Conservation (phyloP, 1,284 basidiomycete genomes). For the Leccinum angustisporum region DNA sequence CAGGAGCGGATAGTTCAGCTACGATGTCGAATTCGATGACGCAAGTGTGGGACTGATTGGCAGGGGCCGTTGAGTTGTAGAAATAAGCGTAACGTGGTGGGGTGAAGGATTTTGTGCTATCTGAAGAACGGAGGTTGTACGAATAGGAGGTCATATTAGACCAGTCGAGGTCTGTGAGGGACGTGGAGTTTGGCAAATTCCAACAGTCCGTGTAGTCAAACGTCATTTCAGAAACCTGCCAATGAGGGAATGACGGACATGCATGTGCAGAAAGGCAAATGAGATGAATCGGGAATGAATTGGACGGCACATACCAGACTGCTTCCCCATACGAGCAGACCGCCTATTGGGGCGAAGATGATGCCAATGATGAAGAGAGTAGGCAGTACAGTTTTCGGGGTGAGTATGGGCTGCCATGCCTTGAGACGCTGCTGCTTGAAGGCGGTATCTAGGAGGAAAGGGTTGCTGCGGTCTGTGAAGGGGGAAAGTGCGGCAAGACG, state of each 20-base stretch:
- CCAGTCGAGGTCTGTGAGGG: conserved; percentile 41
- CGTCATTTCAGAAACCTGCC: conserved; percentile 86
- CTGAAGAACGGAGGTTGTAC: conserved; percentile 69
- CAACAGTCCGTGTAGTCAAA: conserved; percentile 97
- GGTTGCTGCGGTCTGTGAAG: conserved; percentile 21
- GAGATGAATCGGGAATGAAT: conserved; percentile 25
- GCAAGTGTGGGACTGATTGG: conserved; percentile 60
- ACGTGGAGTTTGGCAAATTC: conserved; percentile 51
- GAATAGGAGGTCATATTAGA: conserved; percentile 66
- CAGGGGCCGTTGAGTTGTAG: conserved; percentile 45
- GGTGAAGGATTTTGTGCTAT: conserved; percentile 46
- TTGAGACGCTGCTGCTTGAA: conserved; percentile 99
- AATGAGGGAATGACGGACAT: neutral
- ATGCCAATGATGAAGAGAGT: conserved; percentile 94
- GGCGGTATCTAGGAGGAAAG: conserved; percentile 73
- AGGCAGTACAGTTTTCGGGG: conserved; percentile 95
- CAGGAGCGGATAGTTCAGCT: conserved; percentile 69
- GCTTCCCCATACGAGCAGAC: conserved; percentile 88
- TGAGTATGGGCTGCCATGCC: conserved; percentile 99
- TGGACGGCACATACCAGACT: conserved; percentile 49
- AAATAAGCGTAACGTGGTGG: conserved; percentile 72
- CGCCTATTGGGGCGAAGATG: conserved; percentile 95
- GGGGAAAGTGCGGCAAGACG: conserved; percentile 36
- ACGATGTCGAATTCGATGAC: conserved; percentile 82
- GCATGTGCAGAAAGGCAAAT: conserved; percentile 7